Percentiles rank a stretch among this genome's conserved stretches.
phyloP scores from a whole-genome alignment of 768 basidiomycete genomes.

The Boletus rubescentipes region DNA sequence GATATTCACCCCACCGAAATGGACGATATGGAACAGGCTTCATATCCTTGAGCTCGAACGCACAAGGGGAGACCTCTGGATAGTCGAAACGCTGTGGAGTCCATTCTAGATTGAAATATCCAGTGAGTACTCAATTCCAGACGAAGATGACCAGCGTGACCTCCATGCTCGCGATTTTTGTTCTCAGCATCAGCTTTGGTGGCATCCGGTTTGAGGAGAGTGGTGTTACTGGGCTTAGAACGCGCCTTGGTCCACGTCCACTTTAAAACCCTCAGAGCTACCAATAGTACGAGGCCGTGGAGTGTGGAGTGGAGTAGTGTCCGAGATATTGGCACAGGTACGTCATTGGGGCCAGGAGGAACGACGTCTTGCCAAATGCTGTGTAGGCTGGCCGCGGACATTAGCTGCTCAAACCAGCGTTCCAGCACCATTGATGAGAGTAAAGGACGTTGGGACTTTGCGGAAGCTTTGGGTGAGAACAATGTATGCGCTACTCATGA shows the following conservation, averaged over 20 bases:
- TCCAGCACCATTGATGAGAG: slow-evolving; percentile 7
- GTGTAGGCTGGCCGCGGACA: slow-evolving; percentile 4
- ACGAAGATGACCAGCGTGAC: slow-evolving; percentile 9
- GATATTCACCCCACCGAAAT: slow-evolving; percentile 60
- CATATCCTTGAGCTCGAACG: slow-evolving; percentile 39
- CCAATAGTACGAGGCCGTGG: slow-evolving; percentile 11
- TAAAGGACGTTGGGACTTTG: neutral
- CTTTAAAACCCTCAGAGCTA: slow-evolving; percentile 9
- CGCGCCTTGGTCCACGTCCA: slow-evolving; percentile 7
- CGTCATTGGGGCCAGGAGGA: slow-evolving; percentile 23
- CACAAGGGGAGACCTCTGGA: slow-evolving; percentile 46
- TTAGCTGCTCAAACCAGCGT: slow-evolving; percentile 8
- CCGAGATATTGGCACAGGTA: slow-evolving; percentile 6
- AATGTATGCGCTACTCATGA: neutral
- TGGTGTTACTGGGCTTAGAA: neutral
- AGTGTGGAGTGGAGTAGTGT: slow-evolving; percentile 19
- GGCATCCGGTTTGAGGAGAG: neutral
- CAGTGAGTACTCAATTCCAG: neutral
- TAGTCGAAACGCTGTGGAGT: slow-evolving; percentile 49
- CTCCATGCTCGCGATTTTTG: slow-evolving; percentile 23
- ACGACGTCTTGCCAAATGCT: neutral
- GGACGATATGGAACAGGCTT: slow-evolving; percentile 64
- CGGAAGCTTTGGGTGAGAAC: neutral
- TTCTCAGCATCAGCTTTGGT: slow-evolving; percentile 14
- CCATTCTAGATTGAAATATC: slow-evolving; percentile 44